These are phyloP conservation scores for Mucor mucedo DNA, from an alignment of 371 early-diverging fungal species.

Conservation along the genomic window DNA sequence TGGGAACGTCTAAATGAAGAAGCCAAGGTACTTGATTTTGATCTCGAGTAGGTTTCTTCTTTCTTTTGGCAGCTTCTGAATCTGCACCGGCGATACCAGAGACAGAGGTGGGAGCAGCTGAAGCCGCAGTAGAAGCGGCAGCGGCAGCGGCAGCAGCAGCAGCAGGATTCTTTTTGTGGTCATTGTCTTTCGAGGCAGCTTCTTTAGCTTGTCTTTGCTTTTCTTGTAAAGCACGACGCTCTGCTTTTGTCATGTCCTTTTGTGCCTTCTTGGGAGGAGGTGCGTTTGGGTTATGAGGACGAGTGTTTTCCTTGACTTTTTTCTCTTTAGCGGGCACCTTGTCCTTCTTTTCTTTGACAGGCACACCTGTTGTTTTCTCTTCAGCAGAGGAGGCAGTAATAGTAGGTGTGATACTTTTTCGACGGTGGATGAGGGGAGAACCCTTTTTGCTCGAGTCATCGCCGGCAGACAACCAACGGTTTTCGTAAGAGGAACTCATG, in stretches of 20 bases:
- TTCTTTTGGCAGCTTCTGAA: slow-evolving; percentile 28
- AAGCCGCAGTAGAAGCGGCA: slow-evolving; percentile 27
- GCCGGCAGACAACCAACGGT: slow-evolving; percentile 29
- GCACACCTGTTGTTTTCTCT: slow-evolving; percentile 1
- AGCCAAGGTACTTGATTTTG: slow-evolving; percentile 69
- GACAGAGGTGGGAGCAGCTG: slow-evolving; percentile 11
- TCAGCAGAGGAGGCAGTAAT: slow-evolving; percentile 2
- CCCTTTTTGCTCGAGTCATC: slow-evolving; percentile 27
- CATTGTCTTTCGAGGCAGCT: slow-evolving; percentile 18
- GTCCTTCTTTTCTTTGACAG: no score
- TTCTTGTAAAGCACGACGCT: slow-evolving; percentile 84
- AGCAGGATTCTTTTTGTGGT: slow-evolving; percentile 10
- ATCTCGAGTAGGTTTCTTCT: slow-evolving; percentile 43
- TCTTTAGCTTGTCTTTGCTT: slow-evolving; percentile 78
- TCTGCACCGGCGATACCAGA: slow-evolving; percentile 14
- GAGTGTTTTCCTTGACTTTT: slow-evolving; percentile 19
- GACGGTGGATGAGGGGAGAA: slow-evolving; percentile 5
- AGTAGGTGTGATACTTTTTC: slow-evolving; percentile 22
- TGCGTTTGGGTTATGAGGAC: slow-evolving; percentile 16
- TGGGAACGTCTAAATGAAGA: slow-evolving; percentile 70
- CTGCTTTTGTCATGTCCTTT: slow-evolving; percentile 90
- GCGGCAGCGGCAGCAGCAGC: slow-evolving; percentile 16
- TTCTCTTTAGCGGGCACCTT: neutral
- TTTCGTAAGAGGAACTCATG: slow-evolving; percentile 37
- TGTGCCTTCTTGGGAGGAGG: slow-evolving; percentile 49